Evolutionary conservation across 495 filamentous ascomycete species (phyloP).

Genomic region (Aspergillus saccharolyticus): DNA sequence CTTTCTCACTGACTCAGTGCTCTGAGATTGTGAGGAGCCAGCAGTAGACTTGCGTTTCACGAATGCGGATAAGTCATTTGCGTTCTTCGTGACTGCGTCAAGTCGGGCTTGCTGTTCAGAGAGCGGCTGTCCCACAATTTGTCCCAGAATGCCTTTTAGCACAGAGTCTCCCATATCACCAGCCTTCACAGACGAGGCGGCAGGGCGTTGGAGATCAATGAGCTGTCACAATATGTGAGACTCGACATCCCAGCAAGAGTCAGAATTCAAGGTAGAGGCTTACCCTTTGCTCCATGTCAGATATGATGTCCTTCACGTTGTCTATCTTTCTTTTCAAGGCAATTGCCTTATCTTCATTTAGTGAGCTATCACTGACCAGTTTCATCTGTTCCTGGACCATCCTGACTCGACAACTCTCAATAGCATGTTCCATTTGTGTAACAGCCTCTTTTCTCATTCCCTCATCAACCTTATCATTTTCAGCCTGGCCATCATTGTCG

Average conservation of each 20-base stretch:
- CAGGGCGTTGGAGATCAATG: slow-evolving; percentile 67
- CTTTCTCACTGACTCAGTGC: slow-evolving; percentile 17
- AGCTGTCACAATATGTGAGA: slow-evolving; percentile 47
- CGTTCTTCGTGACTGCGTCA: slow-evolving; percentile 71
- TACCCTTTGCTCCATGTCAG: slow-evolving; percentile 81
- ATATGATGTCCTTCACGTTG: slow-evolving; percentile 81
- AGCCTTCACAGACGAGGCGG: slow-evolving; percentile 56
- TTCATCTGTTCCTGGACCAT: slow-evolving; percentile 70
- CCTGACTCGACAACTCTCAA: slow-evolving; percentile 69
- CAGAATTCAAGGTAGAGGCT: slow-evolving; percentile 21
- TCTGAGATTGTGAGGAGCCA: slow-evolving; percentile 14
- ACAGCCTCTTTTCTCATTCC: slow-evolving; percentile 70
- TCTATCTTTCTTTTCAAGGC: slow-evolving; percentile 60
- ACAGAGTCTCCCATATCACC: slow-evolving; percentile 41
- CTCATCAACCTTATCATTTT: slow-evolving; percentile 51
- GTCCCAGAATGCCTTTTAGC: slow-evolving; percentile 66
- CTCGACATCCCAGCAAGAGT: slow-evolving; percentile 4
- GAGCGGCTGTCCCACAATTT: slow-evolving; percentile 62
- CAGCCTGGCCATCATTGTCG: slow-evolving; percentile 38
- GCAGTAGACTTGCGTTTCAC: slow-evolving; percentile 62
- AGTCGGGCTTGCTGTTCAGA: slow-evolving; percentile 59
- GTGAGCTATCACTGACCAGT: slow-evolving; percentile 49
- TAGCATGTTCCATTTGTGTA: slow-evolving; percentile 73
- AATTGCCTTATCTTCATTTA: slow-evolving; percentile 42
- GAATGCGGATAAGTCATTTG: slow-evolving; percentile 82